Evolutionary conservation across 257 asterid genomes (phyloP).

Genomic region (Solanum chiquidenum): DNA sequence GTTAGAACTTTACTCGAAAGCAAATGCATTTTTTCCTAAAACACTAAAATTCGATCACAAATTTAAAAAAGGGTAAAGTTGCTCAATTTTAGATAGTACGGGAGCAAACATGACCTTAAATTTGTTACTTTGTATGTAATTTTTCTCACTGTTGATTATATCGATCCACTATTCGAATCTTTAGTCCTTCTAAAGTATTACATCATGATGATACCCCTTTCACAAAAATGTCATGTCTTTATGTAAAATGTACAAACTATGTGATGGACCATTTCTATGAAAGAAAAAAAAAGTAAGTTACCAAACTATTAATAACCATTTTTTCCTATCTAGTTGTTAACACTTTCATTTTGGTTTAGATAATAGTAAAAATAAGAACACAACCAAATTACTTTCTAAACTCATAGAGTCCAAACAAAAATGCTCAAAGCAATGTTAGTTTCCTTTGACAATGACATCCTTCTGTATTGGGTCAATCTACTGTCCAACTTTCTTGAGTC

Average conservation of each 20-base stretch:
- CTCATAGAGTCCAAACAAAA: neutral
- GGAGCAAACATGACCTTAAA: too few relatives aligned
- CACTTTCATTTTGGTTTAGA: neutral
- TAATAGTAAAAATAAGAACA: neutral
- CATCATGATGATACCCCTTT: neutral
- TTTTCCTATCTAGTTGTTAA: neutral
- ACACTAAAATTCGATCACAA: neutral
- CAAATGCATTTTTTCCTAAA: neutral
- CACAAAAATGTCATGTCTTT: neutral
- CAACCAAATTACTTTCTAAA: neutral
- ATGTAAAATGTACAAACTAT: neutral
- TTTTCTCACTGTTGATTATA: neutral
- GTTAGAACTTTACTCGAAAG: neutral
- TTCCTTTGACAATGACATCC: neutral
- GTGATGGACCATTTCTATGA: neutral
- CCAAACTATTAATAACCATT: neutral
- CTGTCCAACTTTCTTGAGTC: neutral
- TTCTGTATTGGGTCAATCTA: neutral
- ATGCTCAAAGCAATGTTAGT: neutral
- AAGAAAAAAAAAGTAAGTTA: neutral
- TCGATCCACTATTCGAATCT: neutral
- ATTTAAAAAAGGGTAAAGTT: neutral
- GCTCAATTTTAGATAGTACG: neutral
- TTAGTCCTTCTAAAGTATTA: neutral
- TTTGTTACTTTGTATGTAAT: too few relatives aligned